Evolutionary conservation across 306 rosid genomes (phyloP), one percentile per base, ranked within the genome.

Genomic region (Quercus parvula): DNA sequence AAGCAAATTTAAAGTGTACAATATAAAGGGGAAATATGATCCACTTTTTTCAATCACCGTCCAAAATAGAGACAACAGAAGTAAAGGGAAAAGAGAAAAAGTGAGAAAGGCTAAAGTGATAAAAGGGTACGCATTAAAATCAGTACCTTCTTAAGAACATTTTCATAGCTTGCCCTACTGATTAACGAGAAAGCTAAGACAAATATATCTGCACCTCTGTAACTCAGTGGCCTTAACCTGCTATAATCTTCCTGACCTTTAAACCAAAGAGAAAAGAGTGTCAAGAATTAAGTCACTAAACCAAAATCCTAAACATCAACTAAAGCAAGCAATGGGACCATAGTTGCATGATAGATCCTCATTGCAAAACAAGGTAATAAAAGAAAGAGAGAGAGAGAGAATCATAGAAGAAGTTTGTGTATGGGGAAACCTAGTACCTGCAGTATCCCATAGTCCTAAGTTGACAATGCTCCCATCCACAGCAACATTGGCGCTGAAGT

Each of bases 361-460:
- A 14, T 28, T 28, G 5, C 11, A 15, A 63, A 24, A 62, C 9
- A 5, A 62, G 14, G 38, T 62, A 56, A 59, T 8, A 71, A 72
- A 14, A 54, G 52, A 57, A 51, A 51, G 18, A 44, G 52, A 56
- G 24, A 24, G 24, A 14, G 6, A 8, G 68, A 6, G 5, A 61
- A 28, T 14, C 70, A 55, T 22, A 2, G 54, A 66, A 18, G 61
- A 35, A 22, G 19, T 46, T 13, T 25, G 66, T 31, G 8, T 71
- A 14, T 25, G 70, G 64, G 31, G 56, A 55, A 28, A 44, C 15
- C 73, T 68, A 80, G 57, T 87, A 95, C 99, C 99, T 85, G 99
- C 99, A 55, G 99, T 95, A 79, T 95, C 99, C 99, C 99, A 95
- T 19, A 95, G 85, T 70, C 99, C 99, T 89, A 95, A 82, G 87